Evolutionary conservation across 2,329 filamentous ascomycete genomes (phyloP), one percentile per base, ranked within the genome.

Genomic region (Tolypocladium capitatum): DNA sequence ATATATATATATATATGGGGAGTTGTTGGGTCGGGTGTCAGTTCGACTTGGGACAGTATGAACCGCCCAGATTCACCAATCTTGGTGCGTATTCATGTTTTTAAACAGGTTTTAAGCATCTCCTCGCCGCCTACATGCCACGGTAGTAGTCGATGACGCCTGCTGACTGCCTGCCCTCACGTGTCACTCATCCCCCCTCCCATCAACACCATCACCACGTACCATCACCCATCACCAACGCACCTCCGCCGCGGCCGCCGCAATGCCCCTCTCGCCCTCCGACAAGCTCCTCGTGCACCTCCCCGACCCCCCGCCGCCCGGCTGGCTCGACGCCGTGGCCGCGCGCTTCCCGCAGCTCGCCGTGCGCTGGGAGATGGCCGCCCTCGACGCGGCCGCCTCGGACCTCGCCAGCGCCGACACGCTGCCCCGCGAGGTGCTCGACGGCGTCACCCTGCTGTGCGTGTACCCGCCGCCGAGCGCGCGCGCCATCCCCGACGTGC

Each of bases 211-310:
- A n/a, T n/a, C n/a, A n/a, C n/a, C n/a, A n/a, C n/a, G n/a, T n/a
- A n/a, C n/a, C n/a, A n/a, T n/a, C n/a, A n/a, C n/a, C 24, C 24
- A 24, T 24, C 24, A 24, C 24, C 24, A 24, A 24, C 24, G 24
- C 24, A 33, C 6, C 28, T n/a, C 30, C 0, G 24, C 16, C 41
- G 10, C n/a, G n/a, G n/a, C 18, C 43, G 3, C 28, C 31, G 14
- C 5, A 28, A 57, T 56, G 54, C 18, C 55, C 27, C 54, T 69
- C 40, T 58, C 55, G 11, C 33, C 48, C 50, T 57, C 60, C 33
- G 70, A 73, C 48, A 60, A 68, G 13, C 57, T 73, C 5, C 60
- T 73, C 24, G 46, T 73, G 27, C 61, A 66, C 48, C 38, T 67
- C 8, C 64, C 65, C 3, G 46, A 50, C 14, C 55, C 58, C 3